Conservation (phyloP, 306 rosid genomes). For the Arachis stenosperma region DNA sequence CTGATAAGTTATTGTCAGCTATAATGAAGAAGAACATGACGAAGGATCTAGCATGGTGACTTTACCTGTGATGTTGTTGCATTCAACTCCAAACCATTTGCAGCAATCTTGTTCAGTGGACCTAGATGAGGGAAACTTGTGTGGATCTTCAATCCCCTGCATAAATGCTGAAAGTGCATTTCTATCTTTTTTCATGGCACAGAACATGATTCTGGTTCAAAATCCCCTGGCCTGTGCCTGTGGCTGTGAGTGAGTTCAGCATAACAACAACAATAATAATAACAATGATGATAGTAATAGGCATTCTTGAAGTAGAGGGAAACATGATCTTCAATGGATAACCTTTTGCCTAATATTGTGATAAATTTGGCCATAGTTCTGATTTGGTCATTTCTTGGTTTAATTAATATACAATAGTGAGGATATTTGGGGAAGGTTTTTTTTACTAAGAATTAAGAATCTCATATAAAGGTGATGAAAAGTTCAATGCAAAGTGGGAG, state of each 20-base stretch:
- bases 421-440: too few species aligned
- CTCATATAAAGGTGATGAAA: too few species aligned
- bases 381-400: too few species aligned
- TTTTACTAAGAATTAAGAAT: too few species aligned
- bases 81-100: not conserved
- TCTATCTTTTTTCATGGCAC: conserved; percentile 6
- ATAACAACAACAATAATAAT: not conserved
- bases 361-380: too few species aligned
- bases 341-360: too few species aligned
- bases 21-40: not conserved
- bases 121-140: conserved; percentile 7
- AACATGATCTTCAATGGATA: not conserved
- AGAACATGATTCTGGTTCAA: not conserved
- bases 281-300: not conserved
- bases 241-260: not conserved
- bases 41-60: not conserved
- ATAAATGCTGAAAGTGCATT: not conserved
- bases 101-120: conserved; percentile 7
- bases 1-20: conserved; percentile 24
- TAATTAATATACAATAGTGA: too few species aligned
- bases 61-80: not conserved
- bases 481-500: too few species aligned
- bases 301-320: not conserved
- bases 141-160: conserved; percentile 15
- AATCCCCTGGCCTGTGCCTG: not conserved